Percentiles rank a stretch among this genome's conserved stretches.
Conservation (phyloP, 2,329 filamentous ascomycete species). For the Mycogone perniciosa region DNA sequence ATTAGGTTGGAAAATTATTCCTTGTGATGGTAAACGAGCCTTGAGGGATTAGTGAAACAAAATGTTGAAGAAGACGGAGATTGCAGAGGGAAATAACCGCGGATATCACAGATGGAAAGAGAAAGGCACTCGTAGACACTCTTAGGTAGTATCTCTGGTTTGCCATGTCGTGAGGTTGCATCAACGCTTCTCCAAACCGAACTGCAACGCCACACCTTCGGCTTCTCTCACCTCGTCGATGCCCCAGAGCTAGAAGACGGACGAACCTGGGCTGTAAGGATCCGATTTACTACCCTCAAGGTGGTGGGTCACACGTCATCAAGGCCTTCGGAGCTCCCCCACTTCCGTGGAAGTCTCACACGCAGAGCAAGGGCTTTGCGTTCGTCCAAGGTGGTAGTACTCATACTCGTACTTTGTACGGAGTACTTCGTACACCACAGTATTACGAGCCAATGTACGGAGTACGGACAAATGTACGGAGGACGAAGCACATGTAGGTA, state of each 20-base stretch:
- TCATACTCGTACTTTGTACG: not conserved
- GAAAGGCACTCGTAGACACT: not conserved
- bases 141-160: conserved; percentile 6
- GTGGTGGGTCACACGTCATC: conserved; percentile 14
- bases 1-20: no score
- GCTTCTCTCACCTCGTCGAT: not conserved
- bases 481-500: not conserved
- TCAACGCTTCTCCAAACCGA: conserved; percentile 12
- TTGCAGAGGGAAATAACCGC: not conserved
- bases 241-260: conserved; percentile 7
- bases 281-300: conserved; percentile 12
- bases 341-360: conserved; percentile 6
- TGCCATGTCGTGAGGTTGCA: conserved; percentile 14
- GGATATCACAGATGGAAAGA: conserved; percentile 8
- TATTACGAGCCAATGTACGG: no score
- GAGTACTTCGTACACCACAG: no score
- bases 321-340: conserved; percentile 6
- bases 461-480: no score
- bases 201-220: conserved; percentile 12
- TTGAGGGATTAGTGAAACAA: no score
- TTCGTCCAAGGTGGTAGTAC: not conserved
- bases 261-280: conserved; percentile 12
- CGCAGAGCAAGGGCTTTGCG: not conserved
- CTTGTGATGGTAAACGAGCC: no score
- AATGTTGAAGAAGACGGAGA: no score